These are phyloP conservation scores for Tylopilus orsonianus DNA, from an alignment of 1,284 basidiomycete species.

Conservation along the genomic window DNA sequence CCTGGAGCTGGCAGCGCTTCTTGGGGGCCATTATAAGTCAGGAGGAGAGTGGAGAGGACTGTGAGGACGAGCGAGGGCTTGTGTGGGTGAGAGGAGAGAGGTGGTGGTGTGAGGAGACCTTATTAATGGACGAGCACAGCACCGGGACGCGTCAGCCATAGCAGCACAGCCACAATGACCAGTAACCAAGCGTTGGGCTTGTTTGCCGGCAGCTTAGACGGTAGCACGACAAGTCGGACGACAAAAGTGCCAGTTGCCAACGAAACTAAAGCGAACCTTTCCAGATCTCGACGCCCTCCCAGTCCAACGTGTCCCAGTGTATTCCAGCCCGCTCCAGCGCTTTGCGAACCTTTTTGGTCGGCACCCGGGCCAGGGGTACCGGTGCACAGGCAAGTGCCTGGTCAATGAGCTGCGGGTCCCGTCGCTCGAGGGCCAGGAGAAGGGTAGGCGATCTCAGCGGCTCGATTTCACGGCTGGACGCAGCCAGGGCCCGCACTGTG, in stretches of 20 bases:
- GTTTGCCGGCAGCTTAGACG: constrained; percentile 1
- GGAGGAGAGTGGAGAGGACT: constrained; percentile 1
- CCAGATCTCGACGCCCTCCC: constrained; percentile 79
- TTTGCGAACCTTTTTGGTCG: constrained; percentile 58
- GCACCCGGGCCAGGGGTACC: constrained; percentile 60
- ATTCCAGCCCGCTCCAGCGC: constrained; percentile 58
- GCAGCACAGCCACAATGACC: constrained; percentile 25
- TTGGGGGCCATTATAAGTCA: constrained; percentile 62
- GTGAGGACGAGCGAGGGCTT: not conserved
- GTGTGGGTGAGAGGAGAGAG: not conserved
- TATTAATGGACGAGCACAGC: constrained; percentile 33
- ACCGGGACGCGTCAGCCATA: constrained; percentile 34
- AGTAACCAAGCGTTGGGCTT: not conserved
- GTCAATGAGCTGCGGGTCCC: constrained; percentile 70
- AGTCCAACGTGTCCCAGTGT: constrained; percentile 64
- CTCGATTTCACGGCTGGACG: constrained; percentile 26
- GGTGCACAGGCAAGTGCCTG: constrained; percentile 48
- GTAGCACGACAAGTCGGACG: too few species aligned
- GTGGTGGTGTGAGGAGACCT: constrained; percentile 11
- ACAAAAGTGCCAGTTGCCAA: too few species aligned
- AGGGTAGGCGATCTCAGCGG: constrained; percentile 42
- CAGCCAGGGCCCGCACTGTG: constrained; percentile 58
- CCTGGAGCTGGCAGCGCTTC: constrained; percentile 79
- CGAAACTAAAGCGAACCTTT: constrained; percentile 23
- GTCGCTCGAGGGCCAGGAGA: constrained; percentile 75